A percentile compares a stretch with the other conserved stretches of the same genome.
phyloP scores from a whole-genome alignment of 768 basidiomycete species.

The Omphalotus guepiniiformis region DNA sequence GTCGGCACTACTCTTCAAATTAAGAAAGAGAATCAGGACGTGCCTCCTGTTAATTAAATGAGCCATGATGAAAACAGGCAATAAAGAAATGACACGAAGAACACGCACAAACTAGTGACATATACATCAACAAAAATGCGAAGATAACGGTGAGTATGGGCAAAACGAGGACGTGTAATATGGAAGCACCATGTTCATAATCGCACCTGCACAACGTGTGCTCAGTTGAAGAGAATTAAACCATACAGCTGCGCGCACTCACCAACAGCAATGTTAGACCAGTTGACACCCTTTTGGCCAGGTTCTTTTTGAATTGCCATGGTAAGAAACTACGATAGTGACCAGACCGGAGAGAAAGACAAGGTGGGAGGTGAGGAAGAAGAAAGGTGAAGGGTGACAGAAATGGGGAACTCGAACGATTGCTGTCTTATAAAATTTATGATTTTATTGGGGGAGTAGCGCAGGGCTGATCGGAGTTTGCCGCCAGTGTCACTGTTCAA shows the following conservation, averaged over 20 bases:
- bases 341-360: slow-evolving; percentile 14
- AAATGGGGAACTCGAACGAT: slow-evolving; percentile 15
- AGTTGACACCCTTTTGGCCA: slow-evolving; percentile 87
- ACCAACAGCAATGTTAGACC: slow-evolving; percentile 96
- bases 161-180: slow-evolving; percentile 9
- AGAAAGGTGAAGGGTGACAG: slow-evolving; percentile 18
- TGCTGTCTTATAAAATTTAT: no score
- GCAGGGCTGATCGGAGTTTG: no score
- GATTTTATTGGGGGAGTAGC: no score
- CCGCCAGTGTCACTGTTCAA: no score
- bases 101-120: slow-evolving; percentile 48
- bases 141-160: neutral
- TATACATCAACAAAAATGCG: neutral
- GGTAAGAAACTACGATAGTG: slow-evolving; percentile 11
- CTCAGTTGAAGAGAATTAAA: slow-evolving; percentile 16
- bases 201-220: slow-evolving; percentile 57
- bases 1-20: slow-evolving; percentile 9
- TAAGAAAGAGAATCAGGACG: slow-evolving; percentile 28
- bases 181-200: slow-evolving; percentile 92
- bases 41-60: slow-evolving; percentile 57
- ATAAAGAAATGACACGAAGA: slow-evolving; percentile 11
- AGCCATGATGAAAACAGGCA: slow-evolving; percentile 5
- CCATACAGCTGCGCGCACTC: slow-evolving; percentile 28
- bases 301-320: slow-evolving; percentile 87
- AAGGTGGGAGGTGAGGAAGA: slow-evolving; percentile 13